Percentiles rank a stretch among this genome's conserved stretches.
Conservation (phyloP, 2,329 filamentous ascomycete species). For the Fonsecaea multimorphosa region DNA sequence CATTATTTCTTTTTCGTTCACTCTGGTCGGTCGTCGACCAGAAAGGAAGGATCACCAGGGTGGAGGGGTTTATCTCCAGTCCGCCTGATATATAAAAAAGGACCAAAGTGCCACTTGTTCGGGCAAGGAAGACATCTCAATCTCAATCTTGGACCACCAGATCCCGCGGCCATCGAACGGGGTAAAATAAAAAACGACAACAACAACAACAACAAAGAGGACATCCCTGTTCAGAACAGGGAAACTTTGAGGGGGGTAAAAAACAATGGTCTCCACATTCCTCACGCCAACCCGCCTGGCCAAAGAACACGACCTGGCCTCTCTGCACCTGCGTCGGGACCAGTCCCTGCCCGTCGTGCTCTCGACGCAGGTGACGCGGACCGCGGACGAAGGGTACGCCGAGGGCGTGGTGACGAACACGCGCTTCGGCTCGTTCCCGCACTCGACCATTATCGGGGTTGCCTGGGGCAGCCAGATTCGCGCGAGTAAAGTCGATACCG, state of each 20-base stretch:
- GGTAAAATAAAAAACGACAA: not conserved
- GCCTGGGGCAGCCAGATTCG: conserved; percentile 93
- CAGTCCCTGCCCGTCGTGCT: conserved; percentile 78
- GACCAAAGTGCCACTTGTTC: not conserved
- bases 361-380: conserved; percentile 58
- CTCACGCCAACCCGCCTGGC: conserved; percentile 71
- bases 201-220: too few species aligned
- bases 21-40: not conserved
- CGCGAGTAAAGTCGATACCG: conserved; percentile 88
- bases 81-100: not conserved
- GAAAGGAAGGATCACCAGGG: not conserved
- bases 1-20: too few species aligned
- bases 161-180: not conserved
- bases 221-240: too few species aligned
- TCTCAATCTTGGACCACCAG: too few species aligned
- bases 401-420: conserved; percentile 86
- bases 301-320: conserved; percentile 71
- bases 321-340: conserved; percentile 88
- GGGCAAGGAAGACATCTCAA: not conserved
- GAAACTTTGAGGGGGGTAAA: too few species aligned
- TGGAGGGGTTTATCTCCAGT: too few species aligned
- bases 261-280: conserved; percentile 63
- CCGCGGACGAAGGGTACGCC: conserved; percentile 72
- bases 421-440: conserved; percentile 88
- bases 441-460: conserved; percentile 75